Conservation (phyloP, 768 basidiomycete genomes). For the Tephrocybe sp. region DNA sequence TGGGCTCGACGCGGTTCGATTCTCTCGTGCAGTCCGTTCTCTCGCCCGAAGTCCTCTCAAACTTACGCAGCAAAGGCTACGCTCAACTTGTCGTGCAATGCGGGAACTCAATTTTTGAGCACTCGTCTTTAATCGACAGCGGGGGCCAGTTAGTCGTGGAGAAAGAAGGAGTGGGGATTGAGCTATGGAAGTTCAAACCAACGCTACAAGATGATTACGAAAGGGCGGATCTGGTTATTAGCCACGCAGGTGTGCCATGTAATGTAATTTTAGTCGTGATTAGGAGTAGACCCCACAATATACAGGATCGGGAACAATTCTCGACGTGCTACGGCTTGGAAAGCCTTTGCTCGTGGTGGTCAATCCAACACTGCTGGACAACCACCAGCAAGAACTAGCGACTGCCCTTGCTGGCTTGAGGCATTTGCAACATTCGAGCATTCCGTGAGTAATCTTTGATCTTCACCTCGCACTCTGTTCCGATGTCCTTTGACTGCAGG, state of each 20-base stretch:
- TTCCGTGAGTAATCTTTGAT: constrained; percentile 47
- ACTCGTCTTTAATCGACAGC: constrained; percentile 26
- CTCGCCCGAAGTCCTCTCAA: constrained; percentile 55
- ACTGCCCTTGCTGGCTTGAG: constrained; percentile 56
- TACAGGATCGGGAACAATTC: constrained; percentile 90
- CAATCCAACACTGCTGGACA: constrained; percentile 85
- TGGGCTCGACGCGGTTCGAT: constrained; percentile 90
- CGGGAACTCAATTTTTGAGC: constrained; percentile 62
- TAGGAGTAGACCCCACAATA: constrained; percentile 30
- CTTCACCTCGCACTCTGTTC: background rate
- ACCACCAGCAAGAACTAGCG: constrained; percentile 92
- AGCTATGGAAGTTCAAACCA: constrained; percentile 74
- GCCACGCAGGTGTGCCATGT: constrained; percentile 79
- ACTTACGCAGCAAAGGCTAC: constrained; percentile 57
- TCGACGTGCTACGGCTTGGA: constrained; percentile 75
- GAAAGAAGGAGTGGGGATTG: constrained; percentile 49
- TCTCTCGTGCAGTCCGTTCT: constrained; percentile 62
- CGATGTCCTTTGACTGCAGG: constrained; percentile 28
- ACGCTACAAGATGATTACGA: constrained; percentile 66
- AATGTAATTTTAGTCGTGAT: constrained; percentile 2
- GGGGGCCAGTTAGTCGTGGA: constrained; percentile 26
- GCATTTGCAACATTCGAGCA: constrained; percentile 56
- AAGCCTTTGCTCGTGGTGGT: constrained; percentile 87
- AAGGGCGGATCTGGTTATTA: constrained; percentile 77
- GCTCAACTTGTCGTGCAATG: constrained; percentile 69